Evolutionary conservation across 2,329 filamentous ascomycete species (phyloP).

Genomic region (Hawksworthiomyces lignivorus): DNA sequence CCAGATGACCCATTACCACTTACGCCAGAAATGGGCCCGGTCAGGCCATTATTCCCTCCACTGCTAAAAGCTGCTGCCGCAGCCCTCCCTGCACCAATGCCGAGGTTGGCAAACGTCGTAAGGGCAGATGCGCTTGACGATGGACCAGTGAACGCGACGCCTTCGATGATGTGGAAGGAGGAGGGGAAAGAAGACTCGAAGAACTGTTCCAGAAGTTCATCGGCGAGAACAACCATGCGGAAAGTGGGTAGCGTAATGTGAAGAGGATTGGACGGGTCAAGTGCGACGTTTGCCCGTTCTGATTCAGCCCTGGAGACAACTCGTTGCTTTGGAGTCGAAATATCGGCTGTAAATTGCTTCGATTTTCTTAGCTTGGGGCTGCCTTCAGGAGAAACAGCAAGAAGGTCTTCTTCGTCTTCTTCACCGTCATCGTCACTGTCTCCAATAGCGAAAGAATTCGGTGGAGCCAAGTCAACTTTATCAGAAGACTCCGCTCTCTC

Average conservation of each 20-base stretch:
- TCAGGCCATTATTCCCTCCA: neutral
- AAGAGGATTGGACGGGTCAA: conserved; percentile 87
- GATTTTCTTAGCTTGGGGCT: conserved; percentile 36
- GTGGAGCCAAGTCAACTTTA: conserved; percentile 24
- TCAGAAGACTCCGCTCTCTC: too few species aligned
- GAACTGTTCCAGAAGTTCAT: conserved; percentile 92
- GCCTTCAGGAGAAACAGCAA: conserved; percentile 44
- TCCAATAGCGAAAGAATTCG: conserved; percentile 63
- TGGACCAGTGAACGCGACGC: conserved; percentile 28
- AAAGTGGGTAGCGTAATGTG: conserved; percentile 97
- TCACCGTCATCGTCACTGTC: conserved; percentile 56
- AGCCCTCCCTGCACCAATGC: conserved; percentile 26
- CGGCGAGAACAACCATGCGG: conserved; percentile 95
- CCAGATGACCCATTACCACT: conserved; percentile 27
- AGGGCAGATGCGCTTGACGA: conserved; percentile 57
- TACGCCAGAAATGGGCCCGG: conserved; percentile 26
- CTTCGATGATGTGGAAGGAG: conserved; percentile 81
- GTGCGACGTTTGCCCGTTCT: conserved; percentile 72
- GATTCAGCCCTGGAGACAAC: conserved; percentile 56
- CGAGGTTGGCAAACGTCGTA: conserved; percentile 74
- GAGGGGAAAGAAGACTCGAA: conserved; percentile 93
- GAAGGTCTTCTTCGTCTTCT: conserved; percentile 47
- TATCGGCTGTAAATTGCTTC: conserved; percentile 9
- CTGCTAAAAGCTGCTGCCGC: conserved; percentile 33
- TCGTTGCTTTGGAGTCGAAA: conserved; percentile 26